Evolutionary conservation across 257 asterid genomes (phyloP).

Genomic region (Scutellaria minor): DNA sequence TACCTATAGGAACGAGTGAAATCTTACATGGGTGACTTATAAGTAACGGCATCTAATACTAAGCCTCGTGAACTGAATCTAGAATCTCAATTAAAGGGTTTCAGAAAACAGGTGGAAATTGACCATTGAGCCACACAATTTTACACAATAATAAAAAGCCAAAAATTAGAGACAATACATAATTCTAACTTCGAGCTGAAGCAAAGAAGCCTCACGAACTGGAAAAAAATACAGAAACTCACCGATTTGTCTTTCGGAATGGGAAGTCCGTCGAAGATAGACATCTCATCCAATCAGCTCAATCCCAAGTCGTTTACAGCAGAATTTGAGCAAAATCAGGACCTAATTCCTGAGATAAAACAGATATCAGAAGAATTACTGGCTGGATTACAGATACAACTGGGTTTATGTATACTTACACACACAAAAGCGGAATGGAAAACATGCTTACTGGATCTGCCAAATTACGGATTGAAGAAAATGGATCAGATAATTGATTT

Average conservation of each 20-base stretch:
- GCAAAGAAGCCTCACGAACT: slow-evolving; percentile 11
- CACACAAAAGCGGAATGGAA: slow-evolving; percentile 25
- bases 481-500: slow-evolving; percentile 32
- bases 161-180: not conserved
- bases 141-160: slow-evolving; percentile 11
- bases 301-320: slow-evolving; percentile 37
- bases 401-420: not conserved
- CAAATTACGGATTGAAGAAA: slow-evolving; percentile 19
- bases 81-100: slow-evolving; percentile 25
- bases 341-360: slow-evolving; percentile 24
- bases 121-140: slow-evolving; percentile 2
- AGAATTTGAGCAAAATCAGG: slow-evolving; percentile 21
- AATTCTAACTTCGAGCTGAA: slow-evolving; percentile 20
- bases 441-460: slow-evolving; percentile 42
- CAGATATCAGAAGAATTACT: slow-evolving; percentile 14
- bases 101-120: slow-evolving; percentile 15
- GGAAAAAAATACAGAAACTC: slow-evolving; percentile 35
- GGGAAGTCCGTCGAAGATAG: slow-evolving; percentile 89
- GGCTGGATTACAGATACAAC: slow-evolving; percentile 5
- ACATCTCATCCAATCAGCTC: slow-evolving; percentile 69
- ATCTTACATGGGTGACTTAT: slow-evolving; percentile 13
- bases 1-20: slow-evolving; percentile 4
- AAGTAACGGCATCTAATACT: slow-evolving; percentile 4
- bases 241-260: slow-evolving; percentile 84
- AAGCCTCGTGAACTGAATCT: slow-evolving; percentile 21